Conservation (phyloP, 345 rosid genomes). For the Balakata baccata region DNA sequence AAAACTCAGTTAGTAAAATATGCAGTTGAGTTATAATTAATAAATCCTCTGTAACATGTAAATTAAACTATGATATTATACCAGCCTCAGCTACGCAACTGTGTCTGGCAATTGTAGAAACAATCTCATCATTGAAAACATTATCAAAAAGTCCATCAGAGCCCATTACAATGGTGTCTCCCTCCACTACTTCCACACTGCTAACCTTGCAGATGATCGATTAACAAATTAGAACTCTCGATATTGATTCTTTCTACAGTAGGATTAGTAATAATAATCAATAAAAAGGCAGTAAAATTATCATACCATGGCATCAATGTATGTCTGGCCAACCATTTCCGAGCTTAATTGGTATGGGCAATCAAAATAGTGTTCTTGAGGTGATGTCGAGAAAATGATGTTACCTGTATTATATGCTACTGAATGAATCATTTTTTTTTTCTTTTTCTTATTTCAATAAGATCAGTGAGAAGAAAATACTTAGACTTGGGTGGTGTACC, state of each 20-base stretch:
- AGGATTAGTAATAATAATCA: too few relatives aligned
- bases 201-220: slow-evolving; percentile 45
- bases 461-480: background rate
- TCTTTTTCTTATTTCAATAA: too few relatives aligned
- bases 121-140: slow-evolving; percentile 69
- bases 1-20: slow-evolving; percentile 15
- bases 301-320: slow-evolving; percentile 77
- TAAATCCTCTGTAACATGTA: background rate
- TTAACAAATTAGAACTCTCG: background rate
- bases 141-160: slow-evolving; percentile 93
- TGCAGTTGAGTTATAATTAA: background rate
- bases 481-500: slow-evolving; percentile 29
- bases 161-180: slow-evolving; percentile 75
- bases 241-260: background rate
- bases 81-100: slow-evolving; percentile 55
- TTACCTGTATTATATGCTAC: slow-evolving; percentile 31
- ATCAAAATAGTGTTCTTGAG: slow-evolving; percentile 86
- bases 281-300: background rate
- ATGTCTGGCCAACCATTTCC: slow-evolving; percentile 66
- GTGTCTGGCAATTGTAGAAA: slow-evolving; percentile 43
- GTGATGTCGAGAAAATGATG: slow-evolving; percentile 60
- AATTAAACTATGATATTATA: slow-evolving; percentile 28
- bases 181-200: slow-evolving; percentile 52
- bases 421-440: background rate
- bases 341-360: slow-evolving; percentile 91